These are phyloP conservation scores for Podospora didyma DNA, from an alignment of 495 filamentous ascomycete genomes.

Conservation along the genomic window DNA sequence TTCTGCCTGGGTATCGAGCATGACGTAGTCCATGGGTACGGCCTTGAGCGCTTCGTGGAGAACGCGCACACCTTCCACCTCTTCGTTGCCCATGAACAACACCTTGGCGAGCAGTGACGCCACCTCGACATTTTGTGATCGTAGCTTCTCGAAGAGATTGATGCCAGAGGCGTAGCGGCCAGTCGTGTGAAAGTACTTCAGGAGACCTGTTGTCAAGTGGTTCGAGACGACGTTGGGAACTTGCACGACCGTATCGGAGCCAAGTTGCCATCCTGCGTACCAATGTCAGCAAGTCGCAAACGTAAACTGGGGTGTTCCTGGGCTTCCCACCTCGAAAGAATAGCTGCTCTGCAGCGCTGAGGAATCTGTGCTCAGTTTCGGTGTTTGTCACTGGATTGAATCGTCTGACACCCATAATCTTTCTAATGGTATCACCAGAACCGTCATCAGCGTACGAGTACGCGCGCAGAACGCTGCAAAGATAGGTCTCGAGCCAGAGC, in stretches of 20 bases:
- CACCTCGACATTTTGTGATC: slow-evolving; percentile 84
- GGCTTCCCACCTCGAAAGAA: slow-evolving; percentile 79
- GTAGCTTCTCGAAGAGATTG: slow-evolving; percentile 95
- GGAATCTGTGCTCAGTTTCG: slow-evolving; percentile 92
- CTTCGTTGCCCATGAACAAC: slow-evolving; percentile 88
- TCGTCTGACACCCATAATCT: slow-evolving; percentile 87
- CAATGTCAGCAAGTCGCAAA: slow-evolving; percentile 5
- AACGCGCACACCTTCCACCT: slow-evolving; percentile 86
- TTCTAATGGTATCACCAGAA: slow-evolving; percentile 82
- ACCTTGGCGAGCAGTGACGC: slow-evolving; percentile 89
- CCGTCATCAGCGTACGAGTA: slow-evolving; percentile 97
- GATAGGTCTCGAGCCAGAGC: slow-evolving; percentile 94
- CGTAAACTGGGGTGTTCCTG: background rate
- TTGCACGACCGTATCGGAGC: slow-evolving; percentile 95
- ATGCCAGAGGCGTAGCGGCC: slow-evolving; percentile 93
- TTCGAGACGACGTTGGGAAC: slow-evolving; percentile 97
- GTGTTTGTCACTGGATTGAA: slow-evolving; percentile 98
- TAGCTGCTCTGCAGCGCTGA: slow-evolving; percentile 89
- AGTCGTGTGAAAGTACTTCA: slow-evolving; percentile 96
- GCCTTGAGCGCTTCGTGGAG: slow-evolving; percentile 85
- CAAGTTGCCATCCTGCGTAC: slow-evolving; percentile 78
- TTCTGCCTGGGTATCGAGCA: slow-evolving; percentile 89
- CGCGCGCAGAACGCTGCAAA: slow-evolving; percentile 87
- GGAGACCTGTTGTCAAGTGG: slow-evolving; percentile 81
- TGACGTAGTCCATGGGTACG: slow-evolving; percentile 91